Base-by-base conservation (phyloP, 2,329 filamentous ascomycete species). In the Aspergillus oerlinghausenensis region DNA sequence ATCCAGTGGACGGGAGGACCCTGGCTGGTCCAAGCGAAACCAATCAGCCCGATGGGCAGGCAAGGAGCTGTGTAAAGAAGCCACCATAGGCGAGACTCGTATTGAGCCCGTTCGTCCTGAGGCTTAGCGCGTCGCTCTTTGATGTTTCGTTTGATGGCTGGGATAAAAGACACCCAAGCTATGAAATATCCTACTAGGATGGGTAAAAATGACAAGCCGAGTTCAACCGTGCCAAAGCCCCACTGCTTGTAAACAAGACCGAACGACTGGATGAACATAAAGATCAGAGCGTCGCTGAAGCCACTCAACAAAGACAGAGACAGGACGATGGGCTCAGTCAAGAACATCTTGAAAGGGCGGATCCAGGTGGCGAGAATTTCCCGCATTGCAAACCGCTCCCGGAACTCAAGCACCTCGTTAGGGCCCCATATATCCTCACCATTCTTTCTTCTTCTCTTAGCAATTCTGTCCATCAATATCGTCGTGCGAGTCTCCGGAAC, bases 401-500 rank as follows among this genome's bases (percentile, higher is more conserved):
- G 72, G 74, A 84, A 85, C 2, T 84, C 79, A 10, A 83, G 77
- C 10, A 90, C 80, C 72, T 92, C 89, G 57, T 88, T 85, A 1
- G 88, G 88, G 0, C 90, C 89, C 65, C 84, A 90, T 61, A 91
- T 70, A 61, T 89, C 85, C 62, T 82, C 73, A 40, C 85, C 85
- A 10, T 77, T 77, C 74, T 86, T 78, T 71, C 90, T 83, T 61
- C 86, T 83, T 71, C 83, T 85, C 80, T 90, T 90, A 28, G 90
- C 90, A 57, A 92, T 90, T 1, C 79, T 79, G 75, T 94, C 87
- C 80, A 95, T 86, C 77, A 94, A 81, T 59, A 92, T 83, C 4
- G 87, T 90, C 0, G 85, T 83, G 52, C 90, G 82, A 0, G 90
- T 94, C 72, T 94, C 90, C 1, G 89, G 89, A 1, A 94, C 90